phyloP scores from a whole-genome alignment of 176 grass and related monocot genomes.

The Triticum timopheevii region DNA sequence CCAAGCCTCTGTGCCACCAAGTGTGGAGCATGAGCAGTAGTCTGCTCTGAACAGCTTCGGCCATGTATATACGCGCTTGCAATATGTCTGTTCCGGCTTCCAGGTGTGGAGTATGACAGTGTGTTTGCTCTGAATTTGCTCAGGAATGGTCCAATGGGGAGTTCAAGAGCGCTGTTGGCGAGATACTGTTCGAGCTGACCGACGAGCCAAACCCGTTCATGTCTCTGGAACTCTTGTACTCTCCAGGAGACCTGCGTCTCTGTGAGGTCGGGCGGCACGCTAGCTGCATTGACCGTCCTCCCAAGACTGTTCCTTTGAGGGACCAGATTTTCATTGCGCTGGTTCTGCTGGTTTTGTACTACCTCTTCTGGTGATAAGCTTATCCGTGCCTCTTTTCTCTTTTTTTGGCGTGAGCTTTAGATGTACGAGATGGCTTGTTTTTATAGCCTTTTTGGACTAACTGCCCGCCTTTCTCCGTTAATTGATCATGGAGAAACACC shows the following conservation, averaged over 20 bases:
- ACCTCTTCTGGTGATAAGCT: conserved; percentile 43
- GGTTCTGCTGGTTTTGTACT: conserved; percentile 45
- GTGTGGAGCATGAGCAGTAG: not conserved
- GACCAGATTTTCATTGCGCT: conserved; percentile 63
- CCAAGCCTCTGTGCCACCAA: not conserved
- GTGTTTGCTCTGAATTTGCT: conserved; percentile 21
- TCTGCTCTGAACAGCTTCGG: conserved; percentile 26
- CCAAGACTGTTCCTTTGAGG: conserved; percentile 53
- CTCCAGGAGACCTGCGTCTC: conserved; percentile 35
- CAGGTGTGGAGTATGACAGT: not conserved
- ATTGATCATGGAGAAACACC: conserved; percentile 14
- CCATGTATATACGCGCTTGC: not conserved
- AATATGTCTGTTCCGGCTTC: not conserved
- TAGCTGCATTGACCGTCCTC: conserved; percentile 30
- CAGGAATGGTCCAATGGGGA: conserved; percentile 77
- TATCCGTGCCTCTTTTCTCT: not conserved
- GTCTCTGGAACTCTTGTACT: conserved; percentile 76
- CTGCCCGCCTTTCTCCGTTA: not conserved
- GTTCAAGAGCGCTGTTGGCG: conserved; percentile 65
- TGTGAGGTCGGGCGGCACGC: conserved; percentile 23
- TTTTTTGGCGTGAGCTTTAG: not conserved
- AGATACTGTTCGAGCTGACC: conserved; percentile 60
- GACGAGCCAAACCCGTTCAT: conserved; percentile 52
- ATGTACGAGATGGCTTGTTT: conserved; percentile 25
- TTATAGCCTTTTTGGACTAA: conserved; percentile 32